Percentiles rank a stretch among this genome's conserved stretches.
Evolutionary conservation across 148 eudicot genomes (phyloP).

Genomic region (Nyssa sinensis): DNA sequence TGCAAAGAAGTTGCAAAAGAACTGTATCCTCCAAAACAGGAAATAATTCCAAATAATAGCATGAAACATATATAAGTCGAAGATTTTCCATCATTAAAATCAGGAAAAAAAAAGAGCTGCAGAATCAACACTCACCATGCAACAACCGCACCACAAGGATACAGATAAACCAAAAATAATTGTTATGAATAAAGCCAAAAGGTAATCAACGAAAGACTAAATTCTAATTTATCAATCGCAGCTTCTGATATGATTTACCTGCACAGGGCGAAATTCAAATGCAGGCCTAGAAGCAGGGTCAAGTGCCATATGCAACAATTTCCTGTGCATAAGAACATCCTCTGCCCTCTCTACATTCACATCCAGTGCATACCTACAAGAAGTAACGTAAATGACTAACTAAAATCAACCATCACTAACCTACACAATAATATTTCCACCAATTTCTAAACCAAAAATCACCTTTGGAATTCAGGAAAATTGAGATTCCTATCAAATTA

Average conservation of each 20-base stretch:
- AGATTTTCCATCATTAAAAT: too few relatives aligned
- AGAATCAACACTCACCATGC: background rate
- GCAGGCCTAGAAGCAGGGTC: slow-evolving; percentile 53
- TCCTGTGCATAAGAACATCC: slow-evolving; percentile 78
- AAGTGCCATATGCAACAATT: slow-evolving; percentile 55
- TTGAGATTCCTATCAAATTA: slow-evolving; percentile 1
- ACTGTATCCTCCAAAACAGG: too few relatives aligned
- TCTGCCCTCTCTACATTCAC: slow-evolving; percentile 78
- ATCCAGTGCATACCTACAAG: slow-evolving; percentile 69
- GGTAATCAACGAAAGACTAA: too few relatives aligned
- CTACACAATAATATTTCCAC: background rate
- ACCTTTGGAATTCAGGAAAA: background rate
- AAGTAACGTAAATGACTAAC: background rate
- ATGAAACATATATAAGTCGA: too few relatives aligned
- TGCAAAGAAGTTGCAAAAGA: background rate
- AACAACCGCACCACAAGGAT: too few relatives aligned
- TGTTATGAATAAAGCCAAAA: too few relatives aligned
- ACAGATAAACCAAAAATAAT: too few relatives aligned
- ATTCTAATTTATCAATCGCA: slow-evolving; percentile 4
- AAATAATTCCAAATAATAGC: too few relatives aligned
- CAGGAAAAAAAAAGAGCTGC: too few relatives aligned
- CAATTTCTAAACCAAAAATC: background rate
- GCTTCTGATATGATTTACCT: slow-evolving; percentile 35
- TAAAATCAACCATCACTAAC: background rate
- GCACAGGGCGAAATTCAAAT: slow-evolving; percentile 60